Base-by-base conservation (phyloP, 306 rosid species). In the Potentilla sterilis region DNA sequence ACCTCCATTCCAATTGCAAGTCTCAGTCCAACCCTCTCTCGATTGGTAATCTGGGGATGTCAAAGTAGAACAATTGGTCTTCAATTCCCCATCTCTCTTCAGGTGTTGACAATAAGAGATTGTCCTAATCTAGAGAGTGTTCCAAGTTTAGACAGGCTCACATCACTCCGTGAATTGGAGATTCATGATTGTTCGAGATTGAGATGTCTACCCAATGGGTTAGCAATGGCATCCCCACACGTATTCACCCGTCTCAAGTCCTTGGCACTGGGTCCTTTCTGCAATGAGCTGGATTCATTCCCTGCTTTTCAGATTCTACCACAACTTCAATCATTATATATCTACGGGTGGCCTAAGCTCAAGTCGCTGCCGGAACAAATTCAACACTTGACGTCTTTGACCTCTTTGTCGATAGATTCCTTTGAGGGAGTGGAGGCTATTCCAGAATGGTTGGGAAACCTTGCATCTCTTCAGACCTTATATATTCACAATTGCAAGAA, bases 371-470 rank as follows among this genome's bases (percentile, higher is more conserved):
- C 63, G 9, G 63, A 57, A 22, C 63, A 57, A 57, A 57, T 57
- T 9, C 63, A 57, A 22, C 63, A 22, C 63, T 19, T 57, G 15
- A 22, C 63, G 10, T 21, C 35, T 57, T 24, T 22, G 15, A 57
- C 15, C 0, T 0, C 2, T 9, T 57, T 22, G 63, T 0, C 0
- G 13, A 22, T 57, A 0, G 2, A 0, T 0, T 4, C 2, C 4
- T 57, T 57, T 8, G 35, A 22, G 4, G 63, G 28, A 21, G 14
- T 57, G 63, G 35, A 57, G 35, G 15, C 63, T 57, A 1, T 57
- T 57, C 63, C 63, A 22, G 63, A 57, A 10, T 57, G 35, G 35
- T 57, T 22, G 35, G 63, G 35, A 57, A 22, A 57, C 15, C 37
- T 57, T 57, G 15, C 35, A 57, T 7, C 28, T 28, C 28, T 28